Base-by-base conservation (phyloP, 768 basidiomycete species). In the Cantharellus cinnabarinus region DNA sequence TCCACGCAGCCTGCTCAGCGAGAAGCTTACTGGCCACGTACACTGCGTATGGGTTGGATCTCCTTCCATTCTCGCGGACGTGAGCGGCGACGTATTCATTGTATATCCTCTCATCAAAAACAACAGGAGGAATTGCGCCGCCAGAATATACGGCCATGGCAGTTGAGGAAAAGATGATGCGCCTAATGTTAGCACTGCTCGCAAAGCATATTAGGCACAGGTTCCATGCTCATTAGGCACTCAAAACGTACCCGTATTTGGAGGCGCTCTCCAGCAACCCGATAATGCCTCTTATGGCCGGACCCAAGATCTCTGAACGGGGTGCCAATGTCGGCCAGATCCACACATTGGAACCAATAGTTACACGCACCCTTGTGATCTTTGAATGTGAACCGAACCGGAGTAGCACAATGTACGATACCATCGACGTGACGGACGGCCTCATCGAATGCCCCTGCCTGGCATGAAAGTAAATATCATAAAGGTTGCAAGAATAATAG, bases 341-440 rank as follows among this genome's bases (percentile, higher is more conserved):
- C 15, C 39, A 39, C n/a, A 39, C 50, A 56, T 14, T 3, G n/a
- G 29, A 44, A 14, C 14, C 4, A 2, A 55, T 37, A 4, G n/a
- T 15, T 2, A 55, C 53, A n/a, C n/a, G 20, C 53, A 37, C 41
- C 58, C 59, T 61, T 52, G 3, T 66, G 65, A 38, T 66, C 62
- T 3, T 64, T 41, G 0, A 62, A 63, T 5, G 57, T 62, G 57
- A 64, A 62, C 50, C 64, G 64, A 58, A 69, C 67, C 3, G 69
- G 68, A 15, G 66, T 67, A 29, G 66, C 67, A 5, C 64, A 65
- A 58, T 69, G 68, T 38, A 60, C 62, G 42, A 75, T 67, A 4
- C 66, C 73, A 35, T 71, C 68, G 35, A 71, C 69, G 2, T 70
- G 71, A 61, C 70, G 69, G 61, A 72, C 70, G 2, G 70, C 72